Percentiles rank a stretch among this genome's conserved stretches.
These are phyloP conservation scores for Raddia distichophylla DNA, from an alignment of 176 grass and related monocot species.

Conservation along the genomic window DNA sequence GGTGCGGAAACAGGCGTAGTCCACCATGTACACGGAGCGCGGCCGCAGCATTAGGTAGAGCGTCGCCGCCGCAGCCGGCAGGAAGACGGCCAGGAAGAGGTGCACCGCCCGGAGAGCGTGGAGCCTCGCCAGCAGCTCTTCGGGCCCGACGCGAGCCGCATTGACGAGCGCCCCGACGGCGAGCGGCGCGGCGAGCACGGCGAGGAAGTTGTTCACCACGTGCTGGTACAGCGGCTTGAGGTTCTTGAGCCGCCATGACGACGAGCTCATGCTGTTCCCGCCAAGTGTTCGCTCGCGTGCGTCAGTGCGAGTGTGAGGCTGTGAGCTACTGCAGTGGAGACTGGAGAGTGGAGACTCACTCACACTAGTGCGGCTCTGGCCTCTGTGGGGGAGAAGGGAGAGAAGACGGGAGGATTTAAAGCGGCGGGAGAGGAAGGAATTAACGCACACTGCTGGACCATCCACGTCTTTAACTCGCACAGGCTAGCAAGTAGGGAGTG, in stretches of 20 bases:
- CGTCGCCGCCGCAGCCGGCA: conserved; percentile 38
- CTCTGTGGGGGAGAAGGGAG: conserved; percentile 19
- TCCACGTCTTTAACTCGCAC: conserved; percentile 30
- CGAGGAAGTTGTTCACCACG: conserved; percentile 63
- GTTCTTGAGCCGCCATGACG: conserved; percentile 30
- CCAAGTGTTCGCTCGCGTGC: not conserved
- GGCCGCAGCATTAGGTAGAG: conserved; percentile 62
- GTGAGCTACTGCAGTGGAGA: not conserved
- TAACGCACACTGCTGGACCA: conserved; percentile 32
- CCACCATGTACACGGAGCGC: conserved; percentile 62
- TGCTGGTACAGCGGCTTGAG: conserved; percentile 58
- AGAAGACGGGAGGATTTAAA: conserved; percentile 39
- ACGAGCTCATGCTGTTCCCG: conserved; percentile 39
- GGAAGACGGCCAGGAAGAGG: conserved; percentile 32
- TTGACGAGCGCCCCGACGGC: conserved; percentile 27
- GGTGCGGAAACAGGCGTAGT: conserved; percentile 75
- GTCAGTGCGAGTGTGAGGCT: no score
- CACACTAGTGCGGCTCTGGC: not conserved
- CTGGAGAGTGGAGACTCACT: no score
- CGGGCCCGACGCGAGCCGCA: conserved; percentile 41
- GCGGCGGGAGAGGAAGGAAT: conserved; percentile 6
- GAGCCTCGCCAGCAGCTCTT: conserved; percentile 24
- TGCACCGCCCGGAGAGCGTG: conserved; percentile 43
- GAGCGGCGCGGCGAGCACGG: conserved; percentile 48
- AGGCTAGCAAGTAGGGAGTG: conserved; percentile 23